These are phyloP conservation scores for Fusarium robinianum DNA, from an alignment of 2,329 filamentous ascomycete species.

Conservation along the genomic window DNA sequence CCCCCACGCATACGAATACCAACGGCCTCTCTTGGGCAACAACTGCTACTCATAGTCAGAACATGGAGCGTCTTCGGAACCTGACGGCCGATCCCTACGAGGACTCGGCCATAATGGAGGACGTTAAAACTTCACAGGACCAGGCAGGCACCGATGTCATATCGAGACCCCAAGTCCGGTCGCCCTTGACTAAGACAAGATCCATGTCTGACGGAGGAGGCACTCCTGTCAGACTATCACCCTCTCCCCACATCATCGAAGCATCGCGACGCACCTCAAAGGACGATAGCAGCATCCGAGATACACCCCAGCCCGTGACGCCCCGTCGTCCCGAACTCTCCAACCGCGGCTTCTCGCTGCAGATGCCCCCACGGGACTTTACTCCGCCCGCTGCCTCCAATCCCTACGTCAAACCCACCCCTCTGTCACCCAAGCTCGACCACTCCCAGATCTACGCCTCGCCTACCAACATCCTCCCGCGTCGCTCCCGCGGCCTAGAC, in stretches of 20 bases:
- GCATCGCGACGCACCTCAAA: slow-evolving; percentile 63
- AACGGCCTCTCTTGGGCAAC: no score
- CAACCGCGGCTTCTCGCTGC: slow-evolving; percentile 59
- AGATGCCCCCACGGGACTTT: slow-evolving; percentile 42
- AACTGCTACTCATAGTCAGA: slow-evolving; percentile 5
- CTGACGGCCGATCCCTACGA: slow-evolving; percentile 32
- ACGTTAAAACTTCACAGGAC: slow-evolving; percentile 24
- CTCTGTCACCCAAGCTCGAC: slow-evolving; percentile 85
- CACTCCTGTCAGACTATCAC: slow-evolving; percentile 60
- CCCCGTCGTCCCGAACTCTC: slow-evolving; percentile 71
- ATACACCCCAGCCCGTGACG: slow-evolving; percentile 61
- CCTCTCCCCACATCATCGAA: slow-evolving; percentile 61
- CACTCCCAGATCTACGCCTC: slow-evolving; percentile 83
- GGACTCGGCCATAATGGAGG: slow-evolving; percentile 44
- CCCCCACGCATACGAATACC: no score
- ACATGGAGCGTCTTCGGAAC: slow-evolving; percentile 31
- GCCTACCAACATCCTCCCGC: slow-evolving; percentile 83
- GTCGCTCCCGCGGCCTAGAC: slow-evolving; percentile 87
- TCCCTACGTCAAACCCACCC: slow-evolving; percentile 58
- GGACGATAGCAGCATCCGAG: slow-evolving; percentile 65
- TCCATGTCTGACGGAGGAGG: slow-evolving; percentile 68
- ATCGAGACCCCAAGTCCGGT: slow-evolving; percentile 33
- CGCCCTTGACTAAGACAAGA: slow-evolving; percentile 58
- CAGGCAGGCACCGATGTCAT: slow-evolving; percentile 18
- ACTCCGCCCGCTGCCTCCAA: slow-evolving; percentile 45